Percentiles rank a stretch among this genome's conserved stretches.
phyloP scores from a whole-genome alignment of 306 rosid genomes.

The Cicer judaicum region DNA sequence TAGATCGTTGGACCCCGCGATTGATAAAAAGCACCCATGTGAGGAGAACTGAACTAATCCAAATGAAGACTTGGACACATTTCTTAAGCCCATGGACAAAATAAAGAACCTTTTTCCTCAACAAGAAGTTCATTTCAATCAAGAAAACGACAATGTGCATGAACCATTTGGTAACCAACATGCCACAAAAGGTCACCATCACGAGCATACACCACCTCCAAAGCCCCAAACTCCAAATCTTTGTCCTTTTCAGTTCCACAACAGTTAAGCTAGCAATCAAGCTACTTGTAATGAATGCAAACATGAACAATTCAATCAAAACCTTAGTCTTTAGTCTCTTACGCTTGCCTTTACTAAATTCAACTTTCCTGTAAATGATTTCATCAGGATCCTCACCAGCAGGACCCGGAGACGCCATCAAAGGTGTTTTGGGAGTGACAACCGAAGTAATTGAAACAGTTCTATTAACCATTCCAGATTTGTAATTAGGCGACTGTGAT shows the following conservation, averaged over 20 bases:
- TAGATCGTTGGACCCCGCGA: slow-evolving; percentile 54
- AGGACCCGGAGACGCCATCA: slow-evolving; percentile 53
- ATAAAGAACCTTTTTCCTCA: slow-evolving; percentile 79
- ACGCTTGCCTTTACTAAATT: slow-evolving; percentile 57
- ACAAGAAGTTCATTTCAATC: slow-evolving; percentile 83
- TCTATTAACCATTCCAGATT: slow-evolving; percentile 45
- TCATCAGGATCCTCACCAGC: slow-evolving; percentile 66
- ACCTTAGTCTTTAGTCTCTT: slow-evolving; percentile 53
- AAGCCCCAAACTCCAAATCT: slow-evolving; percentile 65
- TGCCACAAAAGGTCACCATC: slow-evolving; percentile 77
- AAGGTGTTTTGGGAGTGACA: slow-evolving; percentile 52
- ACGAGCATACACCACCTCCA: slow-evolving; percentile 93
- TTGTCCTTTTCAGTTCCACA: slow-evolving; percentile 29
- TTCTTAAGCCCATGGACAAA: slow-evolving; percentile 94
- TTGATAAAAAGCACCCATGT: slow-evolving; percentile 73
- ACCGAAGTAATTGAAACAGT: slow-evolving; percentile 52
- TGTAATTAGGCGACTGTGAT: slow-evolving; percentile 71
- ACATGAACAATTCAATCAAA: slow-evolving; percentile 57
- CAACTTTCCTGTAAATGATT: slow-evolving; percentile 63
- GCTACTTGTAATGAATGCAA: slow-evolving; percentile 54
- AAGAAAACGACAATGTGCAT: slow-evolving; percentile 74
- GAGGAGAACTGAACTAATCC: slow-evolving; percentile 72
- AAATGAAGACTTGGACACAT: slow-evolving; percentile 72
- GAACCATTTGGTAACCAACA: slow-evolving; percentile 77
- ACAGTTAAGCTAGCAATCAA: slow-evolving; percentile 65